Evolutionary conservation across 2,329 filamentous ascomycete species (phyloP).

Genomic region (Trichocomaceae sp.): DNA sequence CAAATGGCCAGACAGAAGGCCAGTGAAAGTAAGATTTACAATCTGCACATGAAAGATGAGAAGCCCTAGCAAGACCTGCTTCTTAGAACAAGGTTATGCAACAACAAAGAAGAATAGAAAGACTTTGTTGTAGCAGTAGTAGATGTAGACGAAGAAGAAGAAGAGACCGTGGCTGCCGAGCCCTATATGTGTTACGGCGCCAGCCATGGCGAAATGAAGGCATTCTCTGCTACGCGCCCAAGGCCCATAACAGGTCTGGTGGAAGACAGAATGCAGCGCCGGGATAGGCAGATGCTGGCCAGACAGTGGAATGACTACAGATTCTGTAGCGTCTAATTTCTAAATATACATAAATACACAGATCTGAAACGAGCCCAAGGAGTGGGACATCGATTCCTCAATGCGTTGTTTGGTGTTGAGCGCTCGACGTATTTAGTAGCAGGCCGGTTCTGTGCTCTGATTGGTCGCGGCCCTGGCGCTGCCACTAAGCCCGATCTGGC

Average conservation of each 20-base stretch:
- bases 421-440: background rate
- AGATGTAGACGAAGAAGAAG: background rate
- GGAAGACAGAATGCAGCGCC: conserved; percentile 19
- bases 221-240: conserved; percentile 24
- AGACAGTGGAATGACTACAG: conserved; percentile 13
- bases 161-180: background rate
- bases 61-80: background rate
- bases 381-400: background rate
- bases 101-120: conserved; percentile 1
- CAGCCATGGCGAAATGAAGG: background rate
- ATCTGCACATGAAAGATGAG: background rate
- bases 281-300: background rate
- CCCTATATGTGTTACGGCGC: conserved; percentile 6
- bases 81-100: conserved; percentile 16
- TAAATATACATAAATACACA: conserved; percentile 1
- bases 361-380: conserved; percentile 10
- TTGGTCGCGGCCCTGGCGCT: conserved; percentile 12
- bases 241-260: conserved; percentile 22
- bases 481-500: conserved; percentile 24
- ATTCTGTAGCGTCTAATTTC: conserved; percentile 1
- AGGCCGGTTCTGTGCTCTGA: conserved; percentile 1
- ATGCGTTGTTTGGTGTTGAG: conserved; percentile 4
- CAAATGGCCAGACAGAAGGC: background rate
- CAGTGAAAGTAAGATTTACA: background rate
- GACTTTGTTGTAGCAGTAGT: background rate